A percentile compares a stretch with the other conserved stretches of the same genome.
phyloP scores from a whole-genome alignment of 2,329 filamentous ascomycete genomes.

The Colletotrichum sojae region DNA sequence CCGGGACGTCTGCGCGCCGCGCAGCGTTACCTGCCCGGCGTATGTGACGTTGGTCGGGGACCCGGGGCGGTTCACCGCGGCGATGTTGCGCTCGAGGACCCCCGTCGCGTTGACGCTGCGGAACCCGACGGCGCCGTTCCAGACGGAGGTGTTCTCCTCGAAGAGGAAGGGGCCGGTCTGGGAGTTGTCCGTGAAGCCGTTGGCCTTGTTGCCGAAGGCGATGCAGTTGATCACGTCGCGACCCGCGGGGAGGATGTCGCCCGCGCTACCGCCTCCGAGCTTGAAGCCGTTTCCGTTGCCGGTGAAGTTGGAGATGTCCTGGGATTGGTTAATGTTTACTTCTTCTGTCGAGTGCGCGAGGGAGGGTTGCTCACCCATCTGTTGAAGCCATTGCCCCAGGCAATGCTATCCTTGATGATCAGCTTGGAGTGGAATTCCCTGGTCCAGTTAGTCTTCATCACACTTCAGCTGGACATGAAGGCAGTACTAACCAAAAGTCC shows the following conservation, averaged over 20 bases:
- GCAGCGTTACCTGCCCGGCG: constrained; percentile 28
- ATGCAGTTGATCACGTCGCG: constrained; percentile 61
- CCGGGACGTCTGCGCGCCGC: constrained; percentile 19
- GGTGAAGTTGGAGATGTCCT: constrained; percentile 47
- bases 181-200: constrained; percentile 60
- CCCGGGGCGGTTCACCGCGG: constrained; percentile 28
- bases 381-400: constrained; percentile 63
- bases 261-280: constrained; percentile 55
- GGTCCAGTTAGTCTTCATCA: too few relatives aligned
- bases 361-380: constrained; percentile 49
- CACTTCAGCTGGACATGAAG: too few relatives aligned
- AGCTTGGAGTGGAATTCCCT: constrained; percentile 54
- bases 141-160: constrained; percentile 32
- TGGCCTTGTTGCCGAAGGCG: constrained; percentile 59
- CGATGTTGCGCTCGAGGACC: constrained; percentile 37
- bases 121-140: constrained; percentile 31
- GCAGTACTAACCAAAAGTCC: constrained; percentile 50
- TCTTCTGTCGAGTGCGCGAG: accelerated
- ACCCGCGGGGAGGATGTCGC: constrained; percentile 54
- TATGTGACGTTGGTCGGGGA: constrained; percentile 21
- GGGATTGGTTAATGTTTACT: not conserved
- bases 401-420: constrained; percentile 58
- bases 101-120: constrained; percentile 35
- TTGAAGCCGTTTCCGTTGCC: constrained; percentile 65
- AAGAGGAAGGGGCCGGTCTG: constrained; percentile 29